Evolutionary conservation across 371 early-diverging fungal genomes (phyloP).

Genomic region (Gilbertella persicaria): DNA sequence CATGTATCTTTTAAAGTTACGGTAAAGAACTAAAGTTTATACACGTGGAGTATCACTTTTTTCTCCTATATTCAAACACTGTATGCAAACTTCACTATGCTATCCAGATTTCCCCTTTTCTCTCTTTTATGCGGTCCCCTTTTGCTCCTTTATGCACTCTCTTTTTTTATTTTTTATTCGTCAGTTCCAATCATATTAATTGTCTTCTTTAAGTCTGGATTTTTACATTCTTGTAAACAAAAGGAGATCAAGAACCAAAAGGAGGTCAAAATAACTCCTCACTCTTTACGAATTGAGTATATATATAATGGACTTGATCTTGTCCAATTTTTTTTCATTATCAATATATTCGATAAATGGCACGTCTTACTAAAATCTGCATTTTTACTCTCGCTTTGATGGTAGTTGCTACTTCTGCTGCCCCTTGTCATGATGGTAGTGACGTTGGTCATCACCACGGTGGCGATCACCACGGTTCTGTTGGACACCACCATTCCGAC

Average conservation of each 20-base stretch:
- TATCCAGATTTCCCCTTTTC: not conserved
- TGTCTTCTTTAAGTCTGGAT: not conserved
- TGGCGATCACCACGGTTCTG: not conserved
- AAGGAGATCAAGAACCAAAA: not conserved
- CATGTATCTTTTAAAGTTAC: no score
- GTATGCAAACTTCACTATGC: not conserved
- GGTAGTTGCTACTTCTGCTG: conserved; percentile 11
- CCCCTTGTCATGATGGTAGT: conserved; percentile 20
- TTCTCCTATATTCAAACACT: not conserved
- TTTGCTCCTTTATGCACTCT: not conserved
- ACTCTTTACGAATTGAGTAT: not conserved
- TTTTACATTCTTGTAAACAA: not conserved
- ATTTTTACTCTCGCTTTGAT: conserved; percentile 17
- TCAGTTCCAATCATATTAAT: not conserved
- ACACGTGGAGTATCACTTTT: not conserved
- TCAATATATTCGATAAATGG: conserved; percentile 10
- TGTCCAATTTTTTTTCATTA: conserved; percentile 2
- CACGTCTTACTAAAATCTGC: conserved; percentile 21
- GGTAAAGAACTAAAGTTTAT: not conserved
- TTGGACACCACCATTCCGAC: not conserved
- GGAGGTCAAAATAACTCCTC: not conserved
- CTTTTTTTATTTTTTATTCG: not conserved
- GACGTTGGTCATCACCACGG: conserved; percentile 1
- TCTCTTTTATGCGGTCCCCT: no score
- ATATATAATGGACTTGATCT: not conserved